Conservation (phyloP, 495 filamentous ascomycete species). For the Copromyces sp. region DNA sequence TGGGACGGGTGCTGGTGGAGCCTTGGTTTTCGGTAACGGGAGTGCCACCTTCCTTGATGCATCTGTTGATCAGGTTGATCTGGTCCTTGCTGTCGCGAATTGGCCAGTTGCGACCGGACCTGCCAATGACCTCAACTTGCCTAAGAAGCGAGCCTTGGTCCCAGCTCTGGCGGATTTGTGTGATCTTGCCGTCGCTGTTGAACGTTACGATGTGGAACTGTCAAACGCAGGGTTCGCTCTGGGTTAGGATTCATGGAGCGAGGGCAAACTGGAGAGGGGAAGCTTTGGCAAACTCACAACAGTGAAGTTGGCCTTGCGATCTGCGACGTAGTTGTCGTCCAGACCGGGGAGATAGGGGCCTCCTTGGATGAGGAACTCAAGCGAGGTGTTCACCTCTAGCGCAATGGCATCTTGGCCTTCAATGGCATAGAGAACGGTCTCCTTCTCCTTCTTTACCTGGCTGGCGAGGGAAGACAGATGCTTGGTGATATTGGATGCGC, state of each 20-base stretch:
- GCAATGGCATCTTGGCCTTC: conserved; percentile 60
- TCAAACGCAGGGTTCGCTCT: conserved; percentile 20
- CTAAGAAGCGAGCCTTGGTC: conserved; percentile 91
- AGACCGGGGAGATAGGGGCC: conserved; percentile 81
- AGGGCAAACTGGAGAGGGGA: not conserved
- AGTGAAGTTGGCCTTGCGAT: conserved; percentile 69
- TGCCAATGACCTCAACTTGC: conserved; percentile 86
- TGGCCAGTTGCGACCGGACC: conserved; percentile 81
- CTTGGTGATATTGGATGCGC: conserved; percentile 61
- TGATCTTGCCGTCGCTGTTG: conserved; percentile 62
- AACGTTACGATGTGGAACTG: conserved; percentile 90
- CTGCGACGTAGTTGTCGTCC: conserved; percentile 89
- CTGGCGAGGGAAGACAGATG: conserved; percentile 58
- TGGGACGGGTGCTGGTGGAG: conserved; percentile 30
- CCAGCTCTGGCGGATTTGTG: conserved; percentile 82
- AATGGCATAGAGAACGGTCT: conserved; percentile 61
- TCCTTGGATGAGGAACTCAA: conserved; percentile 73
- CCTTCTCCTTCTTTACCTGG: conserved; percentile 67
- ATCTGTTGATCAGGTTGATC: conserved; percentile 54
- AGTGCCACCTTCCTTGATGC: conserved; percentile 29
- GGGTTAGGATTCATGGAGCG: not conserved
- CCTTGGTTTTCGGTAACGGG: conserved; percentile 13
- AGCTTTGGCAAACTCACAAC: conserved; percentile 51
- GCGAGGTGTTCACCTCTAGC: conserved; percentile 67
- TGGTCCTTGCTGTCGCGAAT: conserved; percentile 86